Evolutionary conservation across 1,284 basidiomycete species (phyloP), one percentile per base, ranked within the genome.

Genomic region (Trichosporon faecale): DNA sequence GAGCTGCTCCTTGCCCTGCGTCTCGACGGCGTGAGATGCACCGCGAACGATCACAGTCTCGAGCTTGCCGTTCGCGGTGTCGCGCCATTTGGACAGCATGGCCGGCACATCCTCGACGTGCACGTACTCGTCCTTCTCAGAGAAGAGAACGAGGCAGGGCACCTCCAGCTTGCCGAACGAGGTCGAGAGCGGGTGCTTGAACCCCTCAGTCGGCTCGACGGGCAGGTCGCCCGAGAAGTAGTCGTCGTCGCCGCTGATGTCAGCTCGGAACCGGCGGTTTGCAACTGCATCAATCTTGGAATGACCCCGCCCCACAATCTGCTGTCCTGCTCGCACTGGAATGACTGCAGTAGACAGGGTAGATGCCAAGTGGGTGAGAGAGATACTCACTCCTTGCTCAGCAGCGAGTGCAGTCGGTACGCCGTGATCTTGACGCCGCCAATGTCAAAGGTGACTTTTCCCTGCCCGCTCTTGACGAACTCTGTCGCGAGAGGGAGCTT

Each of bases 211-310:
- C 5, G 74, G 60, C 5, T 71, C 25, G 21, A 68, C 25, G 2
- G 83, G 83, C 8, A 83, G 67, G 70, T 83, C 80, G 21, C 74
- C 68, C 37, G 80, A 82, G 77, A 84, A 84, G 74, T 80, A 84
- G 73, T 84, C 84, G 74, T 84, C 84, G 74, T 61, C 57, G 18
- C 57, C 57, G 29, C 57, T 61, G 21, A 12, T 2, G 67, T 57
- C 46, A 68, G 49, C 55, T 55, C n/a, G n/a, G n/a, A 25, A 52
- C 31, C 31, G n/a, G 65, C 44, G 2, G 40, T 7, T 44, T 14
- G 4, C 40, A 7, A 33, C 33, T 33, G 33, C 40, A 14, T 44
- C 40, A 44, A 44, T 12, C 40, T 44, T 44, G n/a, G n/a, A n/a
- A 33, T 5, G 33, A 33, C 33, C 33, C 33, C n/a, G n/a, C n/a